phyloP scores from a whole-genome alignment of 129 eudicot species.

The Flaveria bidentis region DNA sequence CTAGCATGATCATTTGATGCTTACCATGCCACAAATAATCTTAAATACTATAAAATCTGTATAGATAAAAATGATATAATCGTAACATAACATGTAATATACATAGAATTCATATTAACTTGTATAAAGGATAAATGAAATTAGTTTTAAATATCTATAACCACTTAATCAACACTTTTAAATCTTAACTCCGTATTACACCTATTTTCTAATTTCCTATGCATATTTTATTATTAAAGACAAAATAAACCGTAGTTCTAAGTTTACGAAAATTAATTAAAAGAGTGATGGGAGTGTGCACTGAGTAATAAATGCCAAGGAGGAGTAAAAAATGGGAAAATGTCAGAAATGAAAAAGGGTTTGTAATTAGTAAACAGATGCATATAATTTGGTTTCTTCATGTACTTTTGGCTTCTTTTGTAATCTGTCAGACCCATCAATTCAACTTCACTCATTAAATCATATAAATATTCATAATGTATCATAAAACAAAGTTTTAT shows the following conservation, averaged over 20 bases:
- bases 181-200: no score
- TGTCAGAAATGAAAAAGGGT: constrained; percentile 15
- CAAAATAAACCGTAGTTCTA: not conserved
- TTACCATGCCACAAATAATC: no score
- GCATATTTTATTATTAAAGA: not conserved
- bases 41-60: no score
- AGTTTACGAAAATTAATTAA: not conserved
- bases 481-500: not conserved
- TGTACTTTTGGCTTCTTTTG: constrained; percentile 38
- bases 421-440: constrained; percentile 29
- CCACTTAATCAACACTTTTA: no score
- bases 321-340: constrained; percentile 27
- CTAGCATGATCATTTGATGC: no score
- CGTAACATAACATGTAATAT: no score
- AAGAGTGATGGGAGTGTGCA: constrained; percentile 32
- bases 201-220: not conserved
- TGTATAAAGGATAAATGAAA: no score
- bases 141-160: no score
- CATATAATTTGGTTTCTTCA: constrained; percentile 25
- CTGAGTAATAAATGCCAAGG: constrained; percentile 24
- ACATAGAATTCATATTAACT: no score
- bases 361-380: constrained; percentile 20
- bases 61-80: no score
- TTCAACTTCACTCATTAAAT: constrained; percentile 12
- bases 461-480: not conserved